phyloP scores from a whole-genome alignment of 73 alveolate genomes.

The Paramecium sexaurelia region DNA sequence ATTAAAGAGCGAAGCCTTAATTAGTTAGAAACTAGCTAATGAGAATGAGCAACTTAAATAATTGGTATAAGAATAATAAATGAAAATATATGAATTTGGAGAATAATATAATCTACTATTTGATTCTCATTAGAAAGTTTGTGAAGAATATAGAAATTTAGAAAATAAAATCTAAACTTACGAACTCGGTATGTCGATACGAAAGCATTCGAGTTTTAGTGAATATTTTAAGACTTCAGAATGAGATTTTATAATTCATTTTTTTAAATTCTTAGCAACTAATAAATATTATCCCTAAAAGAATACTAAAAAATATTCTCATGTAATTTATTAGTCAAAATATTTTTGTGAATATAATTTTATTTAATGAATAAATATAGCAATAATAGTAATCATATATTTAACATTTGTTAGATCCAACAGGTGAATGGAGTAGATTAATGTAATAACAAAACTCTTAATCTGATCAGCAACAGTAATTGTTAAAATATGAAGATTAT shows the following conservation, averaged over 20 bases:
- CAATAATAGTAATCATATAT: neutral
- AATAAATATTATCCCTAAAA: neutral
- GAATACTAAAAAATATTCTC: neutral
- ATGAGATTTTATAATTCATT: neutral
- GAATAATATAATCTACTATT: neutral
- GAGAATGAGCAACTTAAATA: constrained; percentile 4
- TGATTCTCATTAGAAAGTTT: constrained; percentile 2
- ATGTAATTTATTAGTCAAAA: neutral
- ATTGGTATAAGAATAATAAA: constrained; percentile 1
- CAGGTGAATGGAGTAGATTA: neutral
- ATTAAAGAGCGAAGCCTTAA: neutral
- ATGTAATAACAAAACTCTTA: neutral
- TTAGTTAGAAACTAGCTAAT: neutral
- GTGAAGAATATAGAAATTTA: neutral
- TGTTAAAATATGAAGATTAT: neutral
- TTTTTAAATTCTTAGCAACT: neutral
- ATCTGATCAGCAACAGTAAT: neutral
- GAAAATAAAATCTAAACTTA: neutral
- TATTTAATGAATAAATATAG: constrained; percentile 15
- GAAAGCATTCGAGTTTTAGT: constrained; percentile 41
- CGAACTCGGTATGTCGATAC: neutral
- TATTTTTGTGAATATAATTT: neutral
- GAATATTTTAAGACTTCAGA: constrained; percentile 32
- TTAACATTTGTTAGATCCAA: neutral
- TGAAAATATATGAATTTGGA: constrained; percentile 1